Conservation (phyloP, 768 basidiomycete genomes). For the Termitomyces sp. region DNA sequence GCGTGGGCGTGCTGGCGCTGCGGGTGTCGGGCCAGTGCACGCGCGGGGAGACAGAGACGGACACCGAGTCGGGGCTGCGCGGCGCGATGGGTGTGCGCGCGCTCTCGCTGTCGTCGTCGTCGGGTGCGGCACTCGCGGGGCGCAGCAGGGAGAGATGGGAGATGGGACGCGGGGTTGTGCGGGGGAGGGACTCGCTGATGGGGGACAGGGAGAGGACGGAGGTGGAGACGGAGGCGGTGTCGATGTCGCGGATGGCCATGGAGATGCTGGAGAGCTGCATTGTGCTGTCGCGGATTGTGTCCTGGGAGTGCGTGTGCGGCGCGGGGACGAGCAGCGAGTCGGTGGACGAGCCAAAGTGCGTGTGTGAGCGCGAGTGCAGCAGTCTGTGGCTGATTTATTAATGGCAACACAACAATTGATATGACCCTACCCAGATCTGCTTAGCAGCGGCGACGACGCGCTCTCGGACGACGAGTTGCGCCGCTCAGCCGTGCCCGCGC, state of each 20-base stretch:
- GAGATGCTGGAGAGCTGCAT: not conserved
- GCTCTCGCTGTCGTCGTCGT: not conserved
- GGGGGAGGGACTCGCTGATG: too few species aligned
- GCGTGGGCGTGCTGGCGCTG: not conserved
- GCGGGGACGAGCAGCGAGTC: too few species aligned
- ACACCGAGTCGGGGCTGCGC: not conserved
- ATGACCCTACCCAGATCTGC: constrained; percentile 50
- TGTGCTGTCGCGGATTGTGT: not conserved
- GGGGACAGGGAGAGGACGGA: too few species aligned
- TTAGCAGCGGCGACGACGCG: constrained; percentile 25
- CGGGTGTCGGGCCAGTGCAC: constrained; percentile 8
- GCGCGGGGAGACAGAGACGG: not conserved
- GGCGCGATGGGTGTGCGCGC: too few species aligned
- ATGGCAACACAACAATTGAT: not conserved
- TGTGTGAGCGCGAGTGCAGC: not conserved
- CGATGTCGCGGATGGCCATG: constrained; percentile 9
- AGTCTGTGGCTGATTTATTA: too few species aligned
- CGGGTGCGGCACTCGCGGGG: constrained; percentile 16
- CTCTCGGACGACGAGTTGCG: not conserved
- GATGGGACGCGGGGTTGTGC: constrained; percentile 11
- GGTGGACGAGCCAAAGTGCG: too few species aligned
- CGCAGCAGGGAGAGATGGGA: constrained; percentile 32
- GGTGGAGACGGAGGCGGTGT: too few species aligned
- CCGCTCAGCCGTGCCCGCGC: too few species aligned
- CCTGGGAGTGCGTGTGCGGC: not conserved